phyloP scores from a whole-genome alignment of 345 rosid species.

The Ceriops zippeliana region DNA sequence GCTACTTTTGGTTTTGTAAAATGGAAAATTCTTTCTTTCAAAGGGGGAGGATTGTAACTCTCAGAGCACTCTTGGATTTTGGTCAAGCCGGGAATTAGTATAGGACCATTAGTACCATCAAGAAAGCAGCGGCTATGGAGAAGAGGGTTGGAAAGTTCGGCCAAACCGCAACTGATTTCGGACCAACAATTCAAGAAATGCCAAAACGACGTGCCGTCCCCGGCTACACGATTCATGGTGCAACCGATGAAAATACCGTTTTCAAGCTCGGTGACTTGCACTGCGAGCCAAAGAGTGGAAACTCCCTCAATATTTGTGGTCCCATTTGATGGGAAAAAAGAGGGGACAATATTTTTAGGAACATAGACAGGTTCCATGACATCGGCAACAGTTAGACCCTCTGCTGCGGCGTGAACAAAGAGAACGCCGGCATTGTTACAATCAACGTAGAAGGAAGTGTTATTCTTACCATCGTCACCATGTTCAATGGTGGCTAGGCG shows the following conservation, averaged over 20 bases:
- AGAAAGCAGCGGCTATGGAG: slow-evolving; percentile 11
- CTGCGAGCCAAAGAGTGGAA: slow-evolving; percentile 38
- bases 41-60: not conserved
- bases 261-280: slow-evolving; percentile 43
- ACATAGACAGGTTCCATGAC: slow-evolving; percentile 25
- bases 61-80: not conserved
- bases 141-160: slow-evolving; percentile 12
- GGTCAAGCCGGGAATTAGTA: slow-evolving; percentile 10
- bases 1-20: slow-evolving; percentile 27
- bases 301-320: slow-evolving; percentile 25
- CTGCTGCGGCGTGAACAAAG: slow-evolving; percentile 32
- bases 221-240: slow-evolving; percentile 32
- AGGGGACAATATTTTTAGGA: slow-evolving; percentile 17
- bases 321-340: slow-evolving; percentile 44
- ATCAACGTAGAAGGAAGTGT: slow-evolving; percentile 20
- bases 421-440: slow-evolving; percentile 30
- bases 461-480: not conserved
- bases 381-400: slow-evolving; percentile 28
- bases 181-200: slow-evolving; percentile 47
- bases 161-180: slow-evolving; percentile 23
- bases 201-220: slow-evolving; percentile 43
- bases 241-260: slow-evolving; percentile 46
- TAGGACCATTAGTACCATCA: not conserved
- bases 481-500: slow-evolving; percentile 20
- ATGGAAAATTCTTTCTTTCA: slow-evolving; percentile 31